Evolutionary conservation across 208 protist genomes (phyloP).

Genomic region (Strigomonas oncopelti): DNA sequence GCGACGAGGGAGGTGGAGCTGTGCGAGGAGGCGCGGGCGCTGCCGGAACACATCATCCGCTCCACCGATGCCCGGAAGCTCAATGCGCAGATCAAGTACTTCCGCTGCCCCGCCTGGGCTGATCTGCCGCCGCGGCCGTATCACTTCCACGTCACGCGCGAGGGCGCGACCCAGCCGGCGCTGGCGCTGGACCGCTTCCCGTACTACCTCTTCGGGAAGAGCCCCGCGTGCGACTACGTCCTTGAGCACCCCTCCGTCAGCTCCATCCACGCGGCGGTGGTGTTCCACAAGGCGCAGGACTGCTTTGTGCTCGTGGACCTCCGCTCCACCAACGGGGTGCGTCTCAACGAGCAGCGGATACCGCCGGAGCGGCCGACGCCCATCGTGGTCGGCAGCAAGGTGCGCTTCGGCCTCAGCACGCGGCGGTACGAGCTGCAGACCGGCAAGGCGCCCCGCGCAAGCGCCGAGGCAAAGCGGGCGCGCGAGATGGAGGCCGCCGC

Average conservation of each 20-base stretch:
- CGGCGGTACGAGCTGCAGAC: slow-evolving; percentile 64
- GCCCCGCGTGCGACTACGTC: slow-evolving; percentile 77
- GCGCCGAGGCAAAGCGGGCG: slow-evolving; percentile 19
- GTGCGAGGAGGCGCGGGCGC: slow-evolving; percentile 40
- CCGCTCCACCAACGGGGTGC: slow-evolving; percentile 67
- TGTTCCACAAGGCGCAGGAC: slow-evolving; percentile 73
- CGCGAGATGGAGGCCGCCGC: neutral
- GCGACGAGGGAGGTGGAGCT: slow-evolving; percentile 22
- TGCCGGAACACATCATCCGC: slow-evolving; percentile 67
- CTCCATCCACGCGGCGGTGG: slow-evolving; percentile 76
- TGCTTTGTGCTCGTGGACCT: slow-evolving; percentile 83
- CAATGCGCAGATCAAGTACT: slow-evolving; percentile 71
- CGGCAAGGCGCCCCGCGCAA: slow-evolving; percentile 21
- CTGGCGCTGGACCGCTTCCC: slow-evolving; percentile 72
- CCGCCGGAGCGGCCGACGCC: slow-evolving; percentile 25
- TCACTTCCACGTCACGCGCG: slow-evolving; percentile 72
- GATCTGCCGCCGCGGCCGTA: slow-evolving; percentile 52
- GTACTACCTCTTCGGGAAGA: slow-evolving; percentile 87
- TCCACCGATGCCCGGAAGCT: slow-evolving; percentile 72
- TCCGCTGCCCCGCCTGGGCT: slow-evolving; percentile 77
- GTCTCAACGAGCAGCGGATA: slow-evolving; percentile 54
- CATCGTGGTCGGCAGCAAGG: slow-evolving; percentile 64
- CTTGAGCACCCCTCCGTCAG: slow-evolving; percentile 84
- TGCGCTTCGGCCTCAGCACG: slow-evolving; percentile 71
- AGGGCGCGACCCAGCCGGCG: slow-evolving; percentile 38